These are phyloP conservation scores for Nothopassalora personata DNA, from an alignment of 2,329 filamentous ascomycete genomes.

Conservation along the genomic window DNA sequence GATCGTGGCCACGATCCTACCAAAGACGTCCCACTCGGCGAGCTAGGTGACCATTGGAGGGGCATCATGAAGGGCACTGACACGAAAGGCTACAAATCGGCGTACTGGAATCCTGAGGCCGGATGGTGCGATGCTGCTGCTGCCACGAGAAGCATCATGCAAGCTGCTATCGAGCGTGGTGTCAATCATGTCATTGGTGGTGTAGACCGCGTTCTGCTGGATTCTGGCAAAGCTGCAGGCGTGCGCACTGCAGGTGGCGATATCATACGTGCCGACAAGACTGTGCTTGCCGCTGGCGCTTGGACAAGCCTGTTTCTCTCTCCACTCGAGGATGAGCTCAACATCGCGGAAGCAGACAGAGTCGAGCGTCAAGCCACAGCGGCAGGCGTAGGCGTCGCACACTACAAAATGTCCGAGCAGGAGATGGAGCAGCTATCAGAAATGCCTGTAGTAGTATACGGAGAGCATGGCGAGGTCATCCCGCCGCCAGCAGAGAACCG, in stretches of 20 bases:
- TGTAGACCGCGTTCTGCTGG: constrained; percentile 41
- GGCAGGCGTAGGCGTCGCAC: constrained; percentile 55
- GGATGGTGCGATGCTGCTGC: constrained; percentile 51
- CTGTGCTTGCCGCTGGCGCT: constrained; percentile 53
- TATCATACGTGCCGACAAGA: constrained; percentile 47
- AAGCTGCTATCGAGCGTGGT: constrained; percentile 41
- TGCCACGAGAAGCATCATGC: constrained; percentile 43
- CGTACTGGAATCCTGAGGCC: constrained; percentile 48
- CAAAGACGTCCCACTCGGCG: constrained; percentile 41
- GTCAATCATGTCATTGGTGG: constrained; percentile 44
- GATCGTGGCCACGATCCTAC: constrained; percentile 39
- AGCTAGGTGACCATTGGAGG: constrained; percentile 38
- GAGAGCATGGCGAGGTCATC: constrained; percentile 44
- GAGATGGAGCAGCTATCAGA: constrained; percentile 46
- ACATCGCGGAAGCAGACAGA: constrained; percentile 42
- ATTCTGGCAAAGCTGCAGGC: constrained; percentile 35
- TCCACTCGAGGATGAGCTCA: constrained; percentile 42
- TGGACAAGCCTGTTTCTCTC: constrained; percentile 52
- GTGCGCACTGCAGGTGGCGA: constrained; percentile 46
- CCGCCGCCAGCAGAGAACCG: constrained; percentile 45
- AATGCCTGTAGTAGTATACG: constrained; percentile 52
- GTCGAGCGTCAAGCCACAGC: constrained; percentile 51
- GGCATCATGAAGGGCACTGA: constrained; percentile 38
- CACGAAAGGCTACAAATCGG: constrained; percentile 36
- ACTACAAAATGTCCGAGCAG: constrained; percentile 48